Base-by-base conservation (phyloP, 1,284 basidiomycete genomes). In the Fomes fomentarius region DNA sequence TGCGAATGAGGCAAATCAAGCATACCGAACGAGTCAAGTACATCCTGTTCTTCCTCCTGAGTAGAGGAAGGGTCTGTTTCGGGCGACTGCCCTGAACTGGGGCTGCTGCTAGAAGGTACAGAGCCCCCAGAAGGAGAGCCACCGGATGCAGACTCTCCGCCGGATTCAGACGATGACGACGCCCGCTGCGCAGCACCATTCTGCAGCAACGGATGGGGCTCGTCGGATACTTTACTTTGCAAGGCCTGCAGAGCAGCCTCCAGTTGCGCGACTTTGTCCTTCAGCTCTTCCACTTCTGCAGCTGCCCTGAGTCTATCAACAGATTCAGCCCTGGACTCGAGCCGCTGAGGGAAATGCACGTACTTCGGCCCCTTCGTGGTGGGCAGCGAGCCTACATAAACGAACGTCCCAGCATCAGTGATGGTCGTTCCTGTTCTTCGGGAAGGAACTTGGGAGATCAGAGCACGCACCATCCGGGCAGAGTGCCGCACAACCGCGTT, bases 401-500 rank as follows among this genome's bases (percentile, higher is more conserved):
- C 11, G 30, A 14, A 22, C 42, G n/a, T n/a, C n/a, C n/a, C n/a
- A n/a, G n/a, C n/a, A n/a, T n/a, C n/a, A n/a, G n/a, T n/a, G n/a
- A n/a, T n/a, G n/a, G n/a, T n/a, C n/a, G n/a, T n/a, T n/a, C n/a
- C n/a, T n/a, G n/a, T n/a, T 26, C 2, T 15, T 17, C 2, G 12
- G 28, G 6, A 22, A 19, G 2, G 33, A n/a, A 11, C 45, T 17
- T 4, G 12, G 31, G 19, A n/a, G n/a, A 37, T 25, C 28, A 30
- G 28, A 12, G 7, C 28, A 31, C 44, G 1, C 58, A 84, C 87
- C 87, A 58, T 85, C 81, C 30, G 87, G 87, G 68, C 87, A 90
- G 56, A 89, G 87, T 22, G 79, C 72, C 43, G 80, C 82, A 62
- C 86, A 89, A 46, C 87, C 87, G 61, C 87, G 75, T 57, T 83